Percentiles rank a stretch among this genome's conserved stretches.
Conservation (phyloP, 306 rosid genomes). For the Mimosa bimucronata region DNA sequence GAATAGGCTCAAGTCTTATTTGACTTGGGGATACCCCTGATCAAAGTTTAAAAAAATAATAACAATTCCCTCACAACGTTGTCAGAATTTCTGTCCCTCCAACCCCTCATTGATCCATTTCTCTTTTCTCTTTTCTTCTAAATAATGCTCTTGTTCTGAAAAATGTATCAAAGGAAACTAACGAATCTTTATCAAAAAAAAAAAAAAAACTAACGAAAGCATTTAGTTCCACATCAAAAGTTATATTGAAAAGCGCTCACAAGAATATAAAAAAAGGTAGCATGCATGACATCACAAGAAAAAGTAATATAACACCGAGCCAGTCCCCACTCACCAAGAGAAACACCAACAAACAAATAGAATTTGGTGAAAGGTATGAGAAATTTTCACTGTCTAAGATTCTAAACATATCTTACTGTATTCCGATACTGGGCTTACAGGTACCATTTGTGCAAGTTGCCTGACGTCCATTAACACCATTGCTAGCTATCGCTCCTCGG, state of each 20-base stretch:
- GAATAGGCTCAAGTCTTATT: no score
- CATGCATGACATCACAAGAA: neutral
- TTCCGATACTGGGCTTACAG: slow-evolving; percentile 81
- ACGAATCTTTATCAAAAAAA: no score
- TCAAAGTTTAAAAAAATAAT: no score
- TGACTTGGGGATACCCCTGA: no score
- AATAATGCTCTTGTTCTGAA: neutral
- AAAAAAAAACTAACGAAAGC: neutral
- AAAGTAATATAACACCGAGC: neutral
- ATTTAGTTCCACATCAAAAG: neutral
- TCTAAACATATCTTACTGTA: slow-evolving; percentile 63
- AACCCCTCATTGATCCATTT: neutral
- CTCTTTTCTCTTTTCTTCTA: neutral
- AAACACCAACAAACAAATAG: neutral
- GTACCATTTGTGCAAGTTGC: slow-evolving; percentile 64
- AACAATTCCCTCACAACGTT: no score
- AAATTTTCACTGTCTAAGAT: slow-evolving; percentile 18
- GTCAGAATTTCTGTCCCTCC: neutral
- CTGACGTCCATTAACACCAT: slow-evolving; percentile 92
- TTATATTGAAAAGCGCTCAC: neutral
- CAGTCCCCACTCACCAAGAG: neutral
- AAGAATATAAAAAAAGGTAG: neutral
- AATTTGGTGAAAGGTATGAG: neutral
- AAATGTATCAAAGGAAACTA: neutral
- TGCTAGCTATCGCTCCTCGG: slow-evolving; percentile 95